Percentiles rank a stretch among this genome's conserved stretches.
Conservation (phyloP, 2,329 filamentous ascomycete genomes). For the Corinectria fuckeliana region DNA sequence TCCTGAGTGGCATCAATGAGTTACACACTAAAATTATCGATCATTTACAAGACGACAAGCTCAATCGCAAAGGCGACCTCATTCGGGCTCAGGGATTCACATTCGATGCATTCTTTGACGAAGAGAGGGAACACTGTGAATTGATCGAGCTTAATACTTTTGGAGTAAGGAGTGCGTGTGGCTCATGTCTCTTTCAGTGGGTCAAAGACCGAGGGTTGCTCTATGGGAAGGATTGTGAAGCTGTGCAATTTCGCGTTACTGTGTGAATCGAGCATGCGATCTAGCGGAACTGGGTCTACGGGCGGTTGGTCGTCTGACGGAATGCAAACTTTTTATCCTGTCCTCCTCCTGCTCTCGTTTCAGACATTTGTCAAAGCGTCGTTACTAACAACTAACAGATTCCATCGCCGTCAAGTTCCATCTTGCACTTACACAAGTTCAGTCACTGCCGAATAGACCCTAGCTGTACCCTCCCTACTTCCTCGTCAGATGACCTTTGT, state of each 20-base stretch:
- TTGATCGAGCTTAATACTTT: slow-evolving; percentile 11
- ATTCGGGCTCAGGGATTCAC: not conserved
- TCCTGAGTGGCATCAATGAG: slow-evolving; percentile 18
- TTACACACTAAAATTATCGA: slow-evolving; percentile 39
- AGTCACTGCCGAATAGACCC: too few species aligned
- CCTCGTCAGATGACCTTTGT: too few species aligned
- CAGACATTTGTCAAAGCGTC: too few species aligned
- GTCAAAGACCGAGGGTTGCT: slow-evolving; percentile 43
- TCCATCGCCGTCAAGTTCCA: too few species aligned
- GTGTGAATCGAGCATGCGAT: not conserved
- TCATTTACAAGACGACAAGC: slow-evolving; percentile 19
- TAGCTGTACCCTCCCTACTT: too few species aligned
- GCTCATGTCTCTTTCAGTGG: slow-evolving; percentile 8
- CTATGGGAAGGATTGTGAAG: slow-evolving; percentile 38
- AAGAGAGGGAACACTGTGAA: not conserved
- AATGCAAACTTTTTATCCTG: too few species aligned
- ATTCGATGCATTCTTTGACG: slow-evolving; percentile 7
- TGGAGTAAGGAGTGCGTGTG: slow-evolving; percentile 11
- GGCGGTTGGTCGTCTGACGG: too few species aligned
- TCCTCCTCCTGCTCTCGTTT: too few species aligned
- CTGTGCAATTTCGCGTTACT: slow-evolving; percentile 5
- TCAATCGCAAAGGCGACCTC: not conserved
- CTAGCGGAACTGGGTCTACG: too few species aligned
- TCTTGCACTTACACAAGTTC: too few species aligned
- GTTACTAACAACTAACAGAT: too few species aligned